These are phyloP conservation scores for Obba rivulosa DNA, from an alignment of 768 basidiomycete genomes.

Conservation along the genomic window DNA sequence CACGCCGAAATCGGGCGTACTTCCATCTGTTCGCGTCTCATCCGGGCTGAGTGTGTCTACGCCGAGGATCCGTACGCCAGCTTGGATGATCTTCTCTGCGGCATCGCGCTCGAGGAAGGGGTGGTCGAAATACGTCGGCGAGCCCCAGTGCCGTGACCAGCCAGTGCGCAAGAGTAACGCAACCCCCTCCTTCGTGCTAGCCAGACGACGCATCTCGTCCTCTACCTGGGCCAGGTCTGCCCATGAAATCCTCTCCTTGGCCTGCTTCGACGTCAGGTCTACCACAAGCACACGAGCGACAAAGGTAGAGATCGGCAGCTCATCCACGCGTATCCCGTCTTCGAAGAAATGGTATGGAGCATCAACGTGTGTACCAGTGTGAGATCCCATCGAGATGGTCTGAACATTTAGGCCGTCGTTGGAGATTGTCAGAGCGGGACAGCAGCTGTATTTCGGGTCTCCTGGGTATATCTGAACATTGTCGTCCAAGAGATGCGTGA, in stretches of 20 bases:
- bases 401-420: conserved; percentile 48
- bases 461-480: conserved; percentile 47
- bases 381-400: conserved; percentile 52
- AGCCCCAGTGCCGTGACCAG: conserved; percentile 44
- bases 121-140: conserved; percentile 53
- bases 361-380: conserved; percentile 77
- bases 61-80: conserved; percentile 54
- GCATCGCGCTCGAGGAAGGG: conserved; percentile 56
- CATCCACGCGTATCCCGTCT: conserved; percentile 49
- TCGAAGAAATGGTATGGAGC: conserved; percentile 68
- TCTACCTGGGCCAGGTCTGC: conserved; percentile 22
- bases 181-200: conserved; percentile 21
- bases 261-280: conserved; percentile 33
- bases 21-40: conserved; percentile 23
- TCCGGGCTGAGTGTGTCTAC: conserved; percentile 66
- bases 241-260: conserved; percentile 13
- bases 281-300: conserved; percentile 45
- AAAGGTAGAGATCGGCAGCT: conserved; percentile 47
- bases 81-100: conserved; percentile 40
- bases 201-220: conserved; percentile 23
- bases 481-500: conserved; percentile 45
- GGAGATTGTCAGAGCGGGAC: conserved; percentile 34
- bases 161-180: conserved; percentile 60
- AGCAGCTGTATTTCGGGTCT: conserved; percentile 44
- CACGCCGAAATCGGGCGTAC: conserved; percentile 23